Percentiles rank a stretch among this genome's conserved stretches.
phyloP scores from a whole-genome alignment of 169 alveolate species.

The Plasmodium sp. region DNA sequence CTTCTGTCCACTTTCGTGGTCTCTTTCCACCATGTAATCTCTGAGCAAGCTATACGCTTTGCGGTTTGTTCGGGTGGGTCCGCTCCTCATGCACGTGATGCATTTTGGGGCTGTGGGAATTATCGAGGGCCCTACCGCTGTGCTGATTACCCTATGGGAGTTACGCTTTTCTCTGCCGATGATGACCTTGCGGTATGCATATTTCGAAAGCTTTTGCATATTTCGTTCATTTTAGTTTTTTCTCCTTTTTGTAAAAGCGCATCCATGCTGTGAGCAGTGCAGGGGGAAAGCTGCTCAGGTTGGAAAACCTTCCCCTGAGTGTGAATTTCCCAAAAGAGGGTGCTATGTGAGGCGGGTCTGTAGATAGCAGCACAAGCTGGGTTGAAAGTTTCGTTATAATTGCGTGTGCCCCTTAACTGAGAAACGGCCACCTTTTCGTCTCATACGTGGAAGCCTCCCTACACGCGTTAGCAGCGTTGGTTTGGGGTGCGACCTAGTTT shows the following conservation, averaged over 20 bases:
- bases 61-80: neutral
- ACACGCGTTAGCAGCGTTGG: neutral
- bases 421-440: neutral
- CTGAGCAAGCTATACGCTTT: neutral
- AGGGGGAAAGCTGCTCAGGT: neutral
- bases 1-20: neutral
- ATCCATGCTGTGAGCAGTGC: neutral
- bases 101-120: neutral
- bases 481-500: neutral
- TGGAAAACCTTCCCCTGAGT: neutral
- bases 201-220: conserved; percentile 66
- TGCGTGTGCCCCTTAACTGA: neutral
- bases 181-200: conserved; percentile 21
- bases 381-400: neutral
- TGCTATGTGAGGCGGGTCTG: neutral
- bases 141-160: neutral
- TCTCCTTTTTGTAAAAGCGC: neutral
- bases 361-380: neutral
- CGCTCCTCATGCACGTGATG: neutral
- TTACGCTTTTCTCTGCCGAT: neutral
- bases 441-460: neutral
- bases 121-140: neutral
- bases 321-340: neutral
- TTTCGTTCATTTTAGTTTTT: conserved; percentile 51
- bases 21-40: neutral